phyloP scores from a whole-genome alignment of 108 stramenopile species.

The Aurantiochytrium sp. region DNA sequence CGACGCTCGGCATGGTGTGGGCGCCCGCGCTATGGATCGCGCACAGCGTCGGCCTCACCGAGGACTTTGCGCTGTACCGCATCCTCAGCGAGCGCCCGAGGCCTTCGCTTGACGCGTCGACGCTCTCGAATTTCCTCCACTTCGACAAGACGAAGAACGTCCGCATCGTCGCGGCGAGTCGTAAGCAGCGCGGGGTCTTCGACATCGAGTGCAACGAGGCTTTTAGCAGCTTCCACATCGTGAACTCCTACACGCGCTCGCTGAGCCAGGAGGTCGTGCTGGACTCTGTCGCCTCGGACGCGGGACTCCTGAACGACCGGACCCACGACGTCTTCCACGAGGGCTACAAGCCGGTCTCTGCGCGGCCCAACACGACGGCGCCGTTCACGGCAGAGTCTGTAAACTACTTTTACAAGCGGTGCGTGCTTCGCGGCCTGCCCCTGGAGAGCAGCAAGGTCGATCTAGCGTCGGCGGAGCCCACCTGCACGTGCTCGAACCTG shows the following conservation, averaged over 20 bases:
- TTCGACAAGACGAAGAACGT: neutral
- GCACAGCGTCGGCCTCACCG: neutral
- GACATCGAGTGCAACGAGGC: neutral
- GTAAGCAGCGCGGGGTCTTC: neutral
- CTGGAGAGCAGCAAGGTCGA: no score
- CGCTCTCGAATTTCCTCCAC: neutral
- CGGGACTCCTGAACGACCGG: slow-evolving; percentile 11
- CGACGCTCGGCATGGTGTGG: neutral
- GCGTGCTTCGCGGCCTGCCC: neutral
- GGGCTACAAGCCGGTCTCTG: neutral
- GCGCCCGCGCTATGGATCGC: neutral
- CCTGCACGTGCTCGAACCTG: neutral
- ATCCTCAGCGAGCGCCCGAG: neutral
- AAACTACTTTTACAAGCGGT: neutral
- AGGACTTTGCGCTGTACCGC: neutral
- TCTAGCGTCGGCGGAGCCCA: no score
- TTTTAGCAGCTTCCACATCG: slow-evolving; percentile 16
- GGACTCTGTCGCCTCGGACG: neutral
- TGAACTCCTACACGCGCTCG: neutral
- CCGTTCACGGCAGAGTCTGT: neutral
- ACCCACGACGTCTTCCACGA: neutral
- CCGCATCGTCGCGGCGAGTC: neutral
- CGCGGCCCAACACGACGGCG: neutral
- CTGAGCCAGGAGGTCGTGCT: neutral
- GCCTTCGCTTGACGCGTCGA: neutral